Conservation (phyloP, 768 basidiomycete genomes). For the Myochromella boudieri region DNA sequence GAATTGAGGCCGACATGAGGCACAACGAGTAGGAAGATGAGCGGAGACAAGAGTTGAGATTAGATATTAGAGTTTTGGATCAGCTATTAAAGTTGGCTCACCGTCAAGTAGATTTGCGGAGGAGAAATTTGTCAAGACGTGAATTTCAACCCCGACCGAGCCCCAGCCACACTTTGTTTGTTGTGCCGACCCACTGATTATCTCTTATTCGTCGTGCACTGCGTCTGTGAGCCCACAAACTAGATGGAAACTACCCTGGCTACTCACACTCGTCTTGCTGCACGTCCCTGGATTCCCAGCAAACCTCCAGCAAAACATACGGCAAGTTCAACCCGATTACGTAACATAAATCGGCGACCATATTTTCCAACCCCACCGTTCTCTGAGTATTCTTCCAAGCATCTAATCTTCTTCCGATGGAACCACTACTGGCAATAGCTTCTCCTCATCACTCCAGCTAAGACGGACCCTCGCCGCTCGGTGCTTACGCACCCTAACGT, state of each 20-base stretch:
- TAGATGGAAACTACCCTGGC: background rate
- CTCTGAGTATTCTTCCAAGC: background rate
- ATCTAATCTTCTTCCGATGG: no score
- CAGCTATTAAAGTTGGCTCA: slow-evolving; percentile 66
- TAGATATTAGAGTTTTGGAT: slow-evolving; percentile 63
- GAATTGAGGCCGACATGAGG: slow-evolving; percentile 21
- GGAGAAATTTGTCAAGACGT: slow-evolving; percentile 45
- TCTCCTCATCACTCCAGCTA: no score
- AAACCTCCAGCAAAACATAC: background rate
- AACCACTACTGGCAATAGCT: no score
- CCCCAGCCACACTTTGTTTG: slow-evolving; percentile 29
- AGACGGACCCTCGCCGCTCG: no score
- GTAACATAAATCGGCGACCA: slow-evolving; percentile 22
- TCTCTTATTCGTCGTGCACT: slow-evolving; percentile 10
- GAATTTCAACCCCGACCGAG: slow-evolving; percentile 42
- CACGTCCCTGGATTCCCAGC: background rate
- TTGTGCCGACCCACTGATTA: slow-evolving; percentile 20
- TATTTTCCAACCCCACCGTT: slow-evolving; percentile 19
- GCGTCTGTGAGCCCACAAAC: background rate
- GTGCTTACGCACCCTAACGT: no score
- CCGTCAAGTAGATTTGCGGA: slow-evolving; percentile 65
- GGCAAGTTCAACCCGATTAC: slow-evolving; percentile 13
- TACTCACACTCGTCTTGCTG: background rate
- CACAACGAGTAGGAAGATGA: slow-evolving; percentile 22
- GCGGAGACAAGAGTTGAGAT: slow-evolving; percentile 28